Base-by-base conservation (phyloP, 2,329 filamentous ascomycete species). In the Fusarium sp. region DNA sequence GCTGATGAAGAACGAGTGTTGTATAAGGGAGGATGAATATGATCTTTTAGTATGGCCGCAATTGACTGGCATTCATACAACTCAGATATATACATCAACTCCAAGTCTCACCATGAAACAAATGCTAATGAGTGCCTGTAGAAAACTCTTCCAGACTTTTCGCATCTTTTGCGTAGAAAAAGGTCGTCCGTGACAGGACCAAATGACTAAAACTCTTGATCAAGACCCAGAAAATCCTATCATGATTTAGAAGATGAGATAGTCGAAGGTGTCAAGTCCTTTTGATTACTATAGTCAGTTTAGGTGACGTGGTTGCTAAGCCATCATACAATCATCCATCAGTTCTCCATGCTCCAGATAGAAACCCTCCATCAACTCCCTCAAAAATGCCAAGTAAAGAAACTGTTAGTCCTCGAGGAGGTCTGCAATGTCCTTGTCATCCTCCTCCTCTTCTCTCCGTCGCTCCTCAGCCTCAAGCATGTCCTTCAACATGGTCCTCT, bases 391-490 rank as follows among this genome's bases (percentile, higher is more conserved):
- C 48, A 53, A 32, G 24, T 17, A 24, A 44, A 8, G 13, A 46
- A 17, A 32, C 17, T 9, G 17, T 54, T 79, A 85, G 74, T 88
- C 84, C 71, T 87, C 83, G 76, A 94, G 78, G 72, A 90, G 88
- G 78, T 94, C 89, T 75, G 89, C 86, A 71, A 94, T 90, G 76
- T 94, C 90, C 79, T 91, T 90, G 77, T 93, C 90, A 62, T 90
- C 88, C 68, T 92, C 84, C 60, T 90, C 87, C 71, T 90, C 88
- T 49, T 81, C 76, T 72, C 87, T 84, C 68, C 84, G 81, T 71
- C 87, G 78, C 79, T 87, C 82, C 79, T 92, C 90, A 69, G 83
- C 85, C 72, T 89, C 88, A 64, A 92, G 78, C 73, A 91, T 76
- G 74, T 88, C 86, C 82, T 88, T 89, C 63, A 92, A 81, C 77